Conservation (phyloP, 2,329 filamentous ascomycete genomes). For the Drechslerella stenobrocha region DNA sequence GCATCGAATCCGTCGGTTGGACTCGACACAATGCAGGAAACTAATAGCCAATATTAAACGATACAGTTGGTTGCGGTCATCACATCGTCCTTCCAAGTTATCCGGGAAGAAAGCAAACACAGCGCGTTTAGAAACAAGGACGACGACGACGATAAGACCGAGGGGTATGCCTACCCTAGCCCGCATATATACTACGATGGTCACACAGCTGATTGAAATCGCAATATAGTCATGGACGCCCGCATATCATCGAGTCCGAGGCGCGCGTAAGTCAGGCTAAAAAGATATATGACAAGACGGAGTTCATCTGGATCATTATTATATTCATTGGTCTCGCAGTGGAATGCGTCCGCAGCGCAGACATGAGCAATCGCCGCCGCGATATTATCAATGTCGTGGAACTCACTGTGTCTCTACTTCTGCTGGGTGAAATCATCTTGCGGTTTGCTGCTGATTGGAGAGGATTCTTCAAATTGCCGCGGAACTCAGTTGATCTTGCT, state of each 20-base stretch:
- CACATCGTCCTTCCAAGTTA: conserved; percentile 97
- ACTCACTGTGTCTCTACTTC: conserved; percentile 72
- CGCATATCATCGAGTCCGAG: too few relatives aligned
- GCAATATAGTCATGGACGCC: conserved; percentile 5
- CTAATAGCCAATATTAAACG: conserved; percentile 5
- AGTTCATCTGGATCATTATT: conserved; percentile 75
- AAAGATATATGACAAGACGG: conserved; percentile 72
- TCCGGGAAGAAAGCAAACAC: conserved; percentile 80
- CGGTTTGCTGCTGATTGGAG: conserved; percentile 80
- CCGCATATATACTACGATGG: not conserved
- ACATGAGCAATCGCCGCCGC: conserved; percentile 67
- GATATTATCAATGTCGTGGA: conserved; percentile 73
- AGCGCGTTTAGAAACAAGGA: conserved; percentile 87
- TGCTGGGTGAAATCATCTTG: conserved; percentile 79
- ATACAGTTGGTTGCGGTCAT: conserved; percentile 79
- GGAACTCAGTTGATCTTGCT: conserved; percentile 77
- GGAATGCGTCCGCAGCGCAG: conserved; percentile 74
- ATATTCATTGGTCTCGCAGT: conserved; percentile 79
- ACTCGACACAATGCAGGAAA: too few relatives aligned
- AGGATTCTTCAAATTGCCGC: conserved; percentile 71
- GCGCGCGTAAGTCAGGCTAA: conserved; percentile 70
- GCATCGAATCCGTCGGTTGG: not conserved
- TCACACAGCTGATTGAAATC: conserved; percentile 2
- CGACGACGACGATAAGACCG: conserved; percentile 58
- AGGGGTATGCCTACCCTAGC: conserved; percentile 15